Evolutionary conservation across 1,139 yeast species (phyloP).

Genomic region (Geotrichum histeridarum): DNA sequence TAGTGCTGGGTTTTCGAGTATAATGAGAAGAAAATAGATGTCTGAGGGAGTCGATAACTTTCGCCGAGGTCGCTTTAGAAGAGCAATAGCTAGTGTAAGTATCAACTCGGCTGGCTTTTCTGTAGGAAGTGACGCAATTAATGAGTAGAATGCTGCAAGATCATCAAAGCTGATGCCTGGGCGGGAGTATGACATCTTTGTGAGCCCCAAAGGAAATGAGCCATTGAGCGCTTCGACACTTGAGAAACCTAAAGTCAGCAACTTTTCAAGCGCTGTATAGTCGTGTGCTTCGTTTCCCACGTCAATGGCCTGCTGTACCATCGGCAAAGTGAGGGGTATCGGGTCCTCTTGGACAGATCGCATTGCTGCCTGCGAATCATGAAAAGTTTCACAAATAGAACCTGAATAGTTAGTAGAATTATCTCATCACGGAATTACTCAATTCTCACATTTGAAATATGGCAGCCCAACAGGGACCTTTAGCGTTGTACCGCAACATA

Average conservation of each 20-base stretch:
- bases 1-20: slow-evolving; percentile 35
- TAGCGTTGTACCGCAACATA: slow-evolving; percentile 60
- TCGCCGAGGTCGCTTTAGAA: slow-evolving; percentile 31
- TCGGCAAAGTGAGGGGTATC: slow-evolving; percentile 15
- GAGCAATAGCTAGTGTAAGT: slow-evolving; percentile 24
- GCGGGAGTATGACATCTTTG: slow-evolving; percentile 28
- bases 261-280: slow-evolving; percentile 18
- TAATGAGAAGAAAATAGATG: slow-evolving; percentile 30
- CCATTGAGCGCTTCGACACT: slow-evolving; percentile 28
- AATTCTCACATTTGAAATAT: slow-evolving; percentile 49
- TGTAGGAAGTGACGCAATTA: slow-evolving; percentile 21
- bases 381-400: slow-evolving; percentile 32
- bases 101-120: slow-evolving; percentile 24
- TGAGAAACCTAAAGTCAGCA: slow-evolving; percentile 25
- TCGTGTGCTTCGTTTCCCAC: background rate
- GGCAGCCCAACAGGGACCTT: slow-evolving; percentile 45
- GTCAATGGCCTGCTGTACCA: slow-evolving; percentile 9
- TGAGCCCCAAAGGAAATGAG: slow-evolving; percentile 28
- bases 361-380: slow-evolving; percentile 28
- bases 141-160: slow-evolving; percentile 27
- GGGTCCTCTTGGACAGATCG: slow-evolving; percentile 22
- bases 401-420: slow-evolving; percentile 22
- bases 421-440: slow-evolving; percentile 23
- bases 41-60: slow-evolving; percentile 27
- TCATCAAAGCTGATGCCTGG: slow-evolving; percentile 30